A percentile compares a stretch with the other conserved stretches of the same genome.
Conservation (phyloP, 306 rosid species). For the Fagus sylvatica region DNA sequence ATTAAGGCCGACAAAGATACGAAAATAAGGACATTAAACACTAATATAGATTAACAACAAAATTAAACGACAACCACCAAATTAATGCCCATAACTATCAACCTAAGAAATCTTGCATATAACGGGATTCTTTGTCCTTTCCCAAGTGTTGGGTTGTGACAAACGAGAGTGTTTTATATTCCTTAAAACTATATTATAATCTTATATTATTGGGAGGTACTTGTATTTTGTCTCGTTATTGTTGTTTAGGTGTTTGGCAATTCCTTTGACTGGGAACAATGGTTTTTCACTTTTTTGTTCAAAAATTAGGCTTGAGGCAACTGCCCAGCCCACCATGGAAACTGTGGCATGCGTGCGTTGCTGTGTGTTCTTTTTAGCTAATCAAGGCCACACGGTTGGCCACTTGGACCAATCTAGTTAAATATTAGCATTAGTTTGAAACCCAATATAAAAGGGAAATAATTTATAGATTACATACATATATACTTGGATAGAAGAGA, state of each 20-base stretch:
- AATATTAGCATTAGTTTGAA: constrained; percentile 3
- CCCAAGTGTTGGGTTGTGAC: background rate
- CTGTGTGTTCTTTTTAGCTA: constrained; percentile 32
- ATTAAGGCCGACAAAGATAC: constrained; percentile 8
- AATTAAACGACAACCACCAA: constrained; percentile 16
- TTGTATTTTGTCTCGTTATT: constrained; percentile 9
- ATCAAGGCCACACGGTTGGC: constrained; percentile 74
- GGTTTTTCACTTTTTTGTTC: too few species aligned
- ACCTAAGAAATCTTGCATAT: background rate
- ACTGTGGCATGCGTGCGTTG: constrained; percentile 34
- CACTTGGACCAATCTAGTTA: constrained; percentile 30
- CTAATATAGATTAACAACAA: background rate
- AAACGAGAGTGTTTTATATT: background rate
- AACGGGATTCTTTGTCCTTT: constrained; percentile 25
- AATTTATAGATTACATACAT: background rate
- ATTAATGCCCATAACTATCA: constrained; percentile 18
- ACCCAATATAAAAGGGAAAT: constrained; percentile 17
- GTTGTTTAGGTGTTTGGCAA: background rate
- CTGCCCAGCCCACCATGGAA: constrained; percentile 19
- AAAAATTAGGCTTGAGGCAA: background rate
- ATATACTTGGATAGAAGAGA: constrained; percentile 16
- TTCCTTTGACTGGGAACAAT: constrained; percentile 2
- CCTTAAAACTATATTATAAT: background rate
- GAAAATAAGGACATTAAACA: constrained; percentile 7
- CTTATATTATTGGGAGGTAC: background rate